phyloP scores from a whole-genome alignment of 2,329 filamentous ascomycete species.

The Bipolaris zeicola region DNA sequence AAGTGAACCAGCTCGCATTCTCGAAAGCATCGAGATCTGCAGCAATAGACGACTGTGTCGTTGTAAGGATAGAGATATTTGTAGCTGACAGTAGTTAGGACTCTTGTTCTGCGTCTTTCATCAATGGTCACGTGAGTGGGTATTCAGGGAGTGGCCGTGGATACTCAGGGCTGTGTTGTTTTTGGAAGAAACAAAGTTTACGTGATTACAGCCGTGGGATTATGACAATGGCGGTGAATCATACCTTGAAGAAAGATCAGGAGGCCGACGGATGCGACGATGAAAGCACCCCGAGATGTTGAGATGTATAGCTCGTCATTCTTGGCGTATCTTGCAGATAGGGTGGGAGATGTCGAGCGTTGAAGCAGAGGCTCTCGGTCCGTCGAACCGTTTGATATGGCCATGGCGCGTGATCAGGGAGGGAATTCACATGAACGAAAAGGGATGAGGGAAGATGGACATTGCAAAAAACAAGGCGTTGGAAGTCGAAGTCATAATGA shows the following conservation, averaged over 20 bases:
- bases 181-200: neutral
- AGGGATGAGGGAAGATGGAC: neutral
- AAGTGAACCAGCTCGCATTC: slow-evolving; percentile 79
- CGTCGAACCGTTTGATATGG: slow-evolving; percentile 13
- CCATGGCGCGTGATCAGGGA: slow-evolving; percentile 16
- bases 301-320: slow-evolving; percentile 32
- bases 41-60: slow-evolving; percentile 78
- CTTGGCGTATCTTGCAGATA: slow-evolving; percentile 27
- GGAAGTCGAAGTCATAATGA: slow-evolving; percentile 15
- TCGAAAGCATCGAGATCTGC: slow-evolving; percentile 75
- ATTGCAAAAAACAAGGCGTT: slow-evolving; percentile 5
- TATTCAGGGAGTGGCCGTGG: neutral
- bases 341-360: slow-evolving; percentile 23
- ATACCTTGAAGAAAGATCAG: slow-evolving; percentile 66
- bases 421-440: neutral
- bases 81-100: slow-evolving; percentile 50
- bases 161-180: neutral
- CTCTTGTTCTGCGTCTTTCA: neutral
- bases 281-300: slow-evolving; percentile 42
- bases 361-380: slow-evolving; percentile 40
- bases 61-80: slow-evolving; percentile 82
- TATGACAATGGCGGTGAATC: neutral
- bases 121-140: slow-evolving; percentile 1
- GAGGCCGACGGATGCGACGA: slow-evolving; percentile 60
- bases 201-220: neutral